Conservation (phyloP, 192 early-diverging fungal species). For the Rhizoclosmatium globosum region DNA sequence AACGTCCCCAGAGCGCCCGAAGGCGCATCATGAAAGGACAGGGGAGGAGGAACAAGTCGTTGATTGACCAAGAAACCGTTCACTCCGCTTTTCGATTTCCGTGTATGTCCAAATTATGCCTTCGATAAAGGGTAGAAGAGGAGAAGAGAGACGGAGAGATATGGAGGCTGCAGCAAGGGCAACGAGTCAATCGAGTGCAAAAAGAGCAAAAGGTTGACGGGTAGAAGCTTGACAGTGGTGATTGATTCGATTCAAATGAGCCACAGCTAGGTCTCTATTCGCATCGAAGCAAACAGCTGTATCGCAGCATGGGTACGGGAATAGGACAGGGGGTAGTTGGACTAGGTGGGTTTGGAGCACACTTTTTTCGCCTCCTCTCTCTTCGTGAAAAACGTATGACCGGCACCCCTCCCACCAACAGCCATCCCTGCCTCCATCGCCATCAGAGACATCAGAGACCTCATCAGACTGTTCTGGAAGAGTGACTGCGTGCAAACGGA, state of each 20-base stretch:
- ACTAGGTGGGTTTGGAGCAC: neutral
- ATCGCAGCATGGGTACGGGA: no score
- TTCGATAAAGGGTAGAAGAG: neutral
- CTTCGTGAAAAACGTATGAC: neutral
- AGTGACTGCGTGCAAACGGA: neutral
- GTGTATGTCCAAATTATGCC: neutral
- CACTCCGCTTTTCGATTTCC: neutral
- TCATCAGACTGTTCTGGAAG: neutral
- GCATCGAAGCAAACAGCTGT: no score
- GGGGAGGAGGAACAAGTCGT: slow-evolving; percentile 9
- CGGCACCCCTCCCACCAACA: neutral
- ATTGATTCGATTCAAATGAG: no score
- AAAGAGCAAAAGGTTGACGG: neutral
- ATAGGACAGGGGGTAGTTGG: no score
- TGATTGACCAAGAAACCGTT: neutral
- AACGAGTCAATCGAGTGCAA: neutral
- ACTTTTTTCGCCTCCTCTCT: neutral
- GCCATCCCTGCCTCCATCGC: neutral
- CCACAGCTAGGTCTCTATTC: no score
- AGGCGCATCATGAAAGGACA: neutral
- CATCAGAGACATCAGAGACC: neutral
- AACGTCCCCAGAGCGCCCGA: neutral
- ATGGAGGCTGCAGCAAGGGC: neutral
- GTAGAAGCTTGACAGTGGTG: no score
- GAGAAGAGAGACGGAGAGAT: neutral